phyloP scores from a whole-genome alignment of 2,329 filamentous ascomycete species.

The Myriosclerotinia duriaeana region DNA sequence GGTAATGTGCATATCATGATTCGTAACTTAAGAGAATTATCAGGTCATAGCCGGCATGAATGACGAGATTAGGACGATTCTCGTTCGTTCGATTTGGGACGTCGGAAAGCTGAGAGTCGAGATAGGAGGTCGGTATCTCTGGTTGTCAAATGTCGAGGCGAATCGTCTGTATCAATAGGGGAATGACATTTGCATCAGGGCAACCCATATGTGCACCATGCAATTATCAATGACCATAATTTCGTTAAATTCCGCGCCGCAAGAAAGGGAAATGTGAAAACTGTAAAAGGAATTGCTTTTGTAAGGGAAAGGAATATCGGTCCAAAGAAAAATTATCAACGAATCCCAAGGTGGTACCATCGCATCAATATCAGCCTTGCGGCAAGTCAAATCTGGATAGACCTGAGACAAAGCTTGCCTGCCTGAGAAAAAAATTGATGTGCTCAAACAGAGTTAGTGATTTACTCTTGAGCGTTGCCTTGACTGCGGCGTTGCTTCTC shows the following conservation, averaged over 20 bases:
- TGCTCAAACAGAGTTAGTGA: constrained; percentile 25
- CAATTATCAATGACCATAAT: constrained; percentile 42
- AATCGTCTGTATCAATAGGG: constrained; percentile 41
- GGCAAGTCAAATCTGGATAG: constrained; percentile 61
- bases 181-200: constrained; percentile 35
- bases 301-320: constrained; percentile 33
- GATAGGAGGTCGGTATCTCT: constrained; percentile 42
- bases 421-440: constrained; percentile 52
- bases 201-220: constrained; percentile 35
- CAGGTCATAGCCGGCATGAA: constrained; percentile 42
- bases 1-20: constrained; percentile 34
- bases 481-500: constrained; percentile 98
- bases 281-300: constrained; percentile 43
- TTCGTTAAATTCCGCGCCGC: constrained; percentile 42
- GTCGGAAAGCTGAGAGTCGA: constrained; percentile 41
- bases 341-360: constrained; percentile 43
- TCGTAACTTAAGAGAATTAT: constrained; percentile 41
- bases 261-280: constrained; percentile 34
- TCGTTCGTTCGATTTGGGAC: constrained; percentile 41
- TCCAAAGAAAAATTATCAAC: constrained; percentile 33
- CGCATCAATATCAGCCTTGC: constrained; percentile 57
- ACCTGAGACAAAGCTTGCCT: constrained; percentile 48
- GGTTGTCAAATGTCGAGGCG: constrained; percentile 41
- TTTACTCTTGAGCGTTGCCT: constrained; percentile 47
- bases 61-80: constrained; percentile 44